Percentiles rank a stretch among this genome's conserved stretches.
Evolutionary conservation across 129 eudicot genomes (phyloP).

Genomic region (Logfia minima): DNA sequence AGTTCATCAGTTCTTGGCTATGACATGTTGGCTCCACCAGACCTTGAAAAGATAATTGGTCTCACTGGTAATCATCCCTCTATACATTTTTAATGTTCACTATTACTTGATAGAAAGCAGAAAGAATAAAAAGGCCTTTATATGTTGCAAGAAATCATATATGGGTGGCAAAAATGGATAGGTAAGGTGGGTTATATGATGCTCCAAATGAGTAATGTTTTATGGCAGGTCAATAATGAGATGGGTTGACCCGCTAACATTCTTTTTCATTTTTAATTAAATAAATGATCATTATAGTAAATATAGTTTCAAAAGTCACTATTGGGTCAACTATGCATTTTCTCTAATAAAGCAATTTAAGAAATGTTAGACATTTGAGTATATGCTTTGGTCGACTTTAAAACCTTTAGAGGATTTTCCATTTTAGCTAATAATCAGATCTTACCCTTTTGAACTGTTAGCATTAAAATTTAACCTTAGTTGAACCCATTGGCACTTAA

Average conservation of each 20-base stretch:
- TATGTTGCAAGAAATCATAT: not conserved
- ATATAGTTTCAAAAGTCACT: too few relatives aligned
- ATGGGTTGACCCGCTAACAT: not conserved
- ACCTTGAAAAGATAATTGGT: constrained; percentile 91
- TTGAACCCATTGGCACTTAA: not conserved
- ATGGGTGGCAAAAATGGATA: not conserved
- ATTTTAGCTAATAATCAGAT: too few relatives aligned
- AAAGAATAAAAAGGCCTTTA: not conserved
- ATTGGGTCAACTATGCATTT: too few relatives aligned
- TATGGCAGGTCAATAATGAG: not conserved
- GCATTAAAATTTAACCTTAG: not conserved
- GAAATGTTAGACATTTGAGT: too few relatives aligned
- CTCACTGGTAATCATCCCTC: constrained; percentile 66
- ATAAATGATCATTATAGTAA: not conserved
- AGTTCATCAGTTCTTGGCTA: constrained; percentile 86
- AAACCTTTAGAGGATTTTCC: not conserved
- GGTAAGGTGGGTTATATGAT: not conserved
- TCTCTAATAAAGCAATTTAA: not conserved
- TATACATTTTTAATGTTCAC: not conserved
- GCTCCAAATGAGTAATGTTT: not conserved
- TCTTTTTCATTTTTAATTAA: not conserved
- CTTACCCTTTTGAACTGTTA: not conserved
- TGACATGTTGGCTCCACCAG: constrained; percentile 99
- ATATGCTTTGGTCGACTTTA: not conserved
- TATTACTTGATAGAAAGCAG: not conserved